These are phyloP conservation scores for Akebia trifoliata DNA, from an alignment of 164 flowering plant species.

Conservation along the genomic window DNA sequence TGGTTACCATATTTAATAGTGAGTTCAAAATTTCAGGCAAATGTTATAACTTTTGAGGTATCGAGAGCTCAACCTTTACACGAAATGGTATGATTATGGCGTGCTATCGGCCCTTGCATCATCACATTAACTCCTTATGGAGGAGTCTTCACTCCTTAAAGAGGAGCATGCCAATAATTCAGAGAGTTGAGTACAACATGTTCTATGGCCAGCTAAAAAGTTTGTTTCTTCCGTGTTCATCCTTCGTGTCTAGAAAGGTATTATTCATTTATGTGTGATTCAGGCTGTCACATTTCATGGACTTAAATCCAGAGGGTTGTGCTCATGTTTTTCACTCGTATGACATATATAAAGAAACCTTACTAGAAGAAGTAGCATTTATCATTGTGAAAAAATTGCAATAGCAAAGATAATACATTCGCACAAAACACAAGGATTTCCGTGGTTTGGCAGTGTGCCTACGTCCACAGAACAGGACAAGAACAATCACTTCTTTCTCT, in stretches of 20 bases:
- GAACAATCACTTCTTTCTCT: too few species aligned
- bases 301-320: background rate
- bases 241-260: constrained; percentile 26
- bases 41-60: background rate
- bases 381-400: too few species aligned
- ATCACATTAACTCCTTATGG: constrained; percentile 22
- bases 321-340: background rate
- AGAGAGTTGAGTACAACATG: constrained; percentile 11
- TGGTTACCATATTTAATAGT: too few species aligned
- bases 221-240: constrained; percentile 14
- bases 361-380: too few species aligned
- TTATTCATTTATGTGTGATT: background rate
- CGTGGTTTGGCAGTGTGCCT: too few species aligned
- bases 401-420: too few species aligned
- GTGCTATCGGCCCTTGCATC: constrained; percentile 19
- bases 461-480: too few species aligned
- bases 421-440: too few species aligned
- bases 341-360: background rate
- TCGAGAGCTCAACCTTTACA: background rate
- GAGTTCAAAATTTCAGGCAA: background rate
- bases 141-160: constrained; percentile 18
- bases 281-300: background rate
- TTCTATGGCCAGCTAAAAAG: background rate
- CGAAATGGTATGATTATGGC: constrained; percentile 29
- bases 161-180: constrained; percentile 16